Percentiles rank a stretch among this genome's conserved stretches.
Evolutionary conservation across 306 rosid genomes (phyloP).

Genomic region (Leucaena leucocephala): DNA sequence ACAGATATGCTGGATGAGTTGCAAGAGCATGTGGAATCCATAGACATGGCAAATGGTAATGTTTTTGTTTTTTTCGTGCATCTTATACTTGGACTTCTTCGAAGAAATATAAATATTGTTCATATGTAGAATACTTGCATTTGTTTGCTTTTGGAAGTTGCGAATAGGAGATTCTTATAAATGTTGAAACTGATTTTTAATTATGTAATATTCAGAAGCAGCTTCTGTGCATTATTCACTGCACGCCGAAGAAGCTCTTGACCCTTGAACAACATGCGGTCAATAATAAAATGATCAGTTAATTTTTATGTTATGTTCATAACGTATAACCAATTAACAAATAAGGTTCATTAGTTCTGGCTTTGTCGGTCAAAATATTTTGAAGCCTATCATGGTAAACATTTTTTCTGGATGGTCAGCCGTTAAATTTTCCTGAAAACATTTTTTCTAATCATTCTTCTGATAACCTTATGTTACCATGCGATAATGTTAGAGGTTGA

Average conservation of each 20-base stretch:
- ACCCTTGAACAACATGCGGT: background rate
- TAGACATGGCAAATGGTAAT: conserved; percentile 94
- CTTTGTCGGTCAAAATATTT: background rate
- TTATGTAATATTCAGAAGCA: background rate
- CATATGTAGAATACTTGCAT: background rate
- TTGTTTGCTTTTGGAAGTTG: background rate
- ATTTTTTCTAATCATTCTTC: conserved; percentile 6
- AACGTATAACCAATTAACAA: background rate
- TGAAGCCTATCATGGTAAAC: background rate
- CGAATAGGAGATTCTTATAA: background rate
- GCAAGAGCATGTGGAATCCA: conserved; percentile 96
- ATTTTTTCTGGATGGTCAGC: background rate
- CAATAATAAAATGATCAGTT: conserved; percentile 11
- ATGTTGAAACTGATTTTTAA: conserved; percentile 4
- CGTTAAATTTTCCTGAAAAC: no score
- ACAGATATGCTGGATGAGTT: conserved; percentile 87
- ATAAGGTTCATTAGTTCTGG: conserved; percentile 4
- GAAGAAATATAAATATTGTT: background rate
- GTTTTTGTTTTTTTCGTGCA: background rate
- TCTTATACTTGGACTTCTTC: conserved; percentile 22
- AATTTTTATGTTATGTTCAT: background rate
- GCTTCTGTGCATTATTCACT: background rate
- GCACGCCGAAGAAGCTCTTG: background rate
- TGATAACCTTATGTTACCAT: background rate
- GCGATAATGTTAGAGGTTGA: conserved; percentile 2